Base-by-base conservation (phyloP, 352 stramenopile species). In the Phytophthora meadii region DNA sequence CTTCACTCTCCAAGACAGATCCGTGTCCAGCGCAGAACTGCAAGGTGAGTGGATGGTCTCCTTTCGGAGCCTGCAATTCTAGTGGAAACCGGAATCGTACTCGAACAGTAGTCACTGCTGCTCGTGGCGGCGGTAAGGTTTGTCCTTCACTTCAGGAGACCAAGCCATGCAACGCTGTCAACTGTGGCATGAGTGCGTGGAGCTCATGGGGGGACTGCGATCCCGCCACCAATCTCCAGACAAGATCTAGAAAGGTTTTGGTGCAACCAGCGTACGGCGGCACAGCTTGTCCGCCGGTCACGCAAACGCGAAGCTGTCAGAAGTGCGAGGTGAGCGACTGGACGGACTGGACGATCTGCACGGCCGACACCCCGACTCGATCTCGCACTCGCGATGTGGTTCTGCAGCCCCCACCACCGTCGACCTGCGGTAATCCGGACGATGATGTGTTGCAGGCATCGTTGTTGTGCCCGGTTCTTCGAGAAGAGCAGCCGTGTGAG, bases 101-200 rank as follows among this genome's bases (percentile, higher is more conserved):
- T 17, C 79, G 84, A 4, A 69, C 42, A 1, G 39, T 88, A 6
- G 64, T 64, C 1, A 54, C 32, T 1, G 36, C 66, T 9, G 52
- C 68, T 3, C 70, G 74, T 14, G 67, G 78, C 3, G 72, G 72
- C 10, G 80, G 84, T 25, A 72, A 78, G n/a, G 44, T 63, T 10
- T 92, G 83, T 34, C 77, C 72, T 3, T 8, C 53, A n/a, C 74
- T 93, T 6, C 45, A 75, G 2, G 78, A 90, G 17, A 68, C 45
- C 0, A 65, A 53, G 4, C 49, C n/a, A 5, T 93, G 84, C 50
- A 49, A 62, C 22, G 69, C 75, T 1, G 68, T 89, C 11, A 75
- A 87, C 53, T 92, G 83, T 39, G 77, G 77, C 7, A 70, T 90
- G 12, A 83, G 70, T 14, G 51, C 54, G 2, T 92, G 83, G 83